These are phyloP conservation scores for Sclerotinia trifoliorum DNA, from an alignment of 2,329 filamentous ascomycete genomes.

Conservation along the genomic window DNA sequence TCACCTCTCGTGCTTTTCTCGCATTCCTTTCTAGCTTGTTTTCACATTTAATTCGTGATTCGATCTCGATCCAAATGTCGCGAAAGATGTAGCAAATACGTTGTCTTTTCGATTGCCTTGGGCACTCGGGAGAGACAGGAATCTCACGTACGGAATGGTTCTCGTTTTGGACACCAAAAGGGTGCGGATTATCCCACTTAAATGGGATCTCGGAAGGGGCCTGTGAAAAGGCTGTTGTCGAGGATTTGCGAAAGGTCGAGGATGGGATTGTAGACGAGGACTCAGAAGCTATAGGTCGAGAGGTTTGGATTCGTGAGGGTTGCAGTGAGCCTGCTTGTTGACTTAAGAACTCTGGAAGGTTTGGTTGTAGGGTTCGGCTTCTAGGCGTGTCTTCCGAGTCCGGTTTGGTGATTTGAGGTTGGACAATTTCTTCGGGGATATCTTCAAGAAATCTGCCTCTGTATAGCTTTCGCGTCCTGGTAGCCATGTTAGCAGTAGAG, in stretches of 20 bases:
- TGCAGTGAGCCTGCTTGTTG: neutral
- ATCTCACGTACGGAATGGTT: neutral
- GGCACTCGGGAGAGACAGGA: neutral
- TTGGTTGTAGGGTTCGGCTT: neutral
- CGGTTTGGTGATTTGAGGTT: neutral
- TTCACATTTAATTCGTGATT: neutral
- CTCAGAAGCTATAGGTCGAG: neutral
- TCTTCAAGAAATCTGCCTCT: neutral
- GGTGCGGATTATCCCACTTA: neutral
- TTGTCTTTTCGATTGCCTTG: neutral
- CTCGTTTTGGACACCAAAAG: neutral
- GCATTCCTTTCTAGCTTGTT: neutral
- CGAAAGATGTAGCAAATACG: neutral
- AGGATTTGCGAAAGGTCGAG: neutral
- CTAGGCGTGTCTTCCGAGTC: neutral
- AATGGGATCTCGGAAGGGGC: neutral
- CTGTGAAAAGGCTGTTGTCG: neutral
- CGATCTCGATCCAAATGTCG: neutral
- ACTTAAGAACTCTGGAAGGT: neutral
- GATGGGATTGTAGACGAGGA: neutral
- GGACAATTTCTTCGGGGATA: neutral
- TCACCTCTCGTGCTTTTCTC: neutral
- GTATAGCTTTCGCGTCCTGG: neutral
- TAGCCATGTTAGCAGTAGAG: neutral
- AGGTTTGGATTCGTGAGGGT: neutral